These are phyloP conservation scores for Aaosphaeria pasadenensis DNA, from an alignment of 2,329 filamentous ascomycete species.

Conservation along the genomic window DNA sequence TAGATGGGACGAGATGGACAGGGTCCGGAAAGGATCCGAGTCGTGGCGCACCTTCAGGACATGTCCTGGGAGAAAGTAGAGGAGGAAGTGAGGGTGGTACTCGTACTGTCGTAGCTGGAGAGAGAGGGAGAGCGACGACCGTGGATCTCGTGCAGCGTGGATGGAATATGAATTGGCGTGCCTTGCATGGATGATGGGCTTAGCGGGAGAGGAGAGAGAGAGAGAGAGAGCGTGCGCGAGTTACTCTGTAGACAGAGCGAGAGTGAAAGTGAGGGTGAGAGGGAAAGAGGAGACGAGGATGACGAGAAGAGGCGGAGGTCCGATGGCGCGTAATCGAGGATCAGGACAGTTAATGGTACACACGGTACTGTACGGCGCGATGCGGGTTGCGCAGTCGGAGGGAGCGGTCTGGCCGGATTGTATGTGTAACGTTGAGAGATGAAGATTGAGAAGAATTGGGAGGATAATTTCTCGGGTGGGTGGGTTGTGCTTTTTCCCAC, in stretches of 20 bases:
- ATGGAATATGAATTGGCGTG: constrained; percentile 27
- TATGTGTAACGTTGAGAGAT: too few relatives aligned
- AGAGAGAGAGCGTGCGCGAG: not conserved
- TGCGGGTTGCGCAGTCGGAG: too few relatives aligned
- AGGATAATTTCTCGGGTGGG: too few relatives aligned
- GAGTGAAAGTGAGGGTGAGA: not conserved
- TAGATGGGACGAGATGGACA: constrained; percentile 1
- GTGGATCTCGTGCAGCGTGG: constrained; percentile 9
- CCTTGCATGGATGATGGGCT: constrained; percentile 31
- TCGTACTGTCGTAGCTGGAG: not conserved
- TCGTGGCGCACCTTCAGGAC: constrained; percentile 7
- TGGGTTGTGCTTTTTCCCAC: too few relatives aligned
- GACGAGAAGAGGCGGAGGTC: constrained; percentile 15
- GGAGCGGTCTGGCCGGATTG: too few relatives aligned
- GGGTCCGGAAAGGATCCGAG: constrained; percentile 12
- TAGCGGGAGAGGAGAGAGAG: not conserved
- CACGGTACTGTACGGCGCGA: too few relatives aligned
- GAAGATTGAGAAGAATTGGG: too few relatives aligned
- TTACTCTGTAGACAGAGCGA: too few relatives aligned
- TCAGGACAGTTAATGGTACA: too few relatives aligned
- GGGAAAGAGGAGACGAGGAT: not conserved
- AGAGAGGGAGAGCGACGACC: not conserved
- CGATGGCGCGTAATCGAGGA: not conserved
- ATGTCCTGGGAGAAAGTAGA: constrained; percentile 13
- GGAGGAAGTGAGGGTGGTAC: constrained; percentile 15